These are phyloP conservation scores for Cercophora scortea DNA, from an alignment of 495 filamentous ascomycete genomes.

Conservation along the genomic window DNA sequence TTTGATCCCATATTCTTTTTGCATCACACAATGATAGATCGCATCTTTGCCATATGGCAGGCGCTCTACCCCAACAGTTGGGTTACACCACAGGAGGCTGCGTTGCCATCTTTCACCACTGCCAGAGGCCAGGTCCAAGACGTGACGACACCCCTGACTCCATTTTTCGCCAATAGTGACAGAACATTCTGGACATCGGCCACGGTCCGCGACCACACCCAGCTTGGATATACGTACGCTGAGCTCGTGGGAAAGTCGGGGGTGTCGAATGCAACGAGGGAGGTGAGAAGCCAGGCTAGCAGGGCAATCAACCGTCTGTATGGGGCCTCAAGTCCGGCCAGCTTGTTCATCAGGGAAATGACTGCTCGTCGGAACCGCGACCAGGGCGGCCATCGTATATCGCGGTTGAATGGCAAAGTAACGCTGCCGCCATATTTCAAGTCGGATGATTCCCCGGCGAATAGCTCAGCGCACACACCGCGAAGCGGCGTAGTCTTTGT, in stretches of 20 bases:
- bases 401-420: background rate
- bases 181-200: conserved; percentile 46
- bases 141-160: conserved; percentile 33
- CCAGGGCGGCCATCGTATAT: background rate
- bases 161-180: conserved; percentile 34
- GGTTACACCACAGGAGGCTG: conserved; percentile 40
- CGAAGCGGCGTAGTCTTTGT: conserved; percentile 13
- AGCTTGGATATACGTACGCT: conserved; percentile 55
- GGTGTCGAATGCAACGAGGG: conserved; percentile 13
- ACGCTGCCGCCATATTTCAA: background rate
- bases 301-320: conserved; percentile 48
- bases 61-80: conserved; percentile 51
- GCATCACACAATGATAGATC: conserved; percentile 59
- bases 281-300: conserved; percentile 26
- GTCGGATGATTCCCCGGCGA: background rate
- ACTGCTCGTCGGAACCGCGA: background rate
- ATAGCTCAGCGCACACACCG: background rate
- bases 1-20: conserved; percentile 74
- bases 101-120: conserved; percentile 44
- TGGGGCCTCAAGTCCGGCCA: conserved; percentile 33
- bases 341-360: conserved; percentile 17
- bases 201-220: conserved; percentile 30
- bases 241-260: conserved; percentile 34
- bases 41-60: conserved; percentile 68
- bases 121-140: conserved; percentile 32